Percentiles rank a stretch among this genome's conserved stretches.
phyloP scores from a whole-genome alignment of 2,329 filamentous ascomycete species.

The Colletotrichum coccodes region DNA sequence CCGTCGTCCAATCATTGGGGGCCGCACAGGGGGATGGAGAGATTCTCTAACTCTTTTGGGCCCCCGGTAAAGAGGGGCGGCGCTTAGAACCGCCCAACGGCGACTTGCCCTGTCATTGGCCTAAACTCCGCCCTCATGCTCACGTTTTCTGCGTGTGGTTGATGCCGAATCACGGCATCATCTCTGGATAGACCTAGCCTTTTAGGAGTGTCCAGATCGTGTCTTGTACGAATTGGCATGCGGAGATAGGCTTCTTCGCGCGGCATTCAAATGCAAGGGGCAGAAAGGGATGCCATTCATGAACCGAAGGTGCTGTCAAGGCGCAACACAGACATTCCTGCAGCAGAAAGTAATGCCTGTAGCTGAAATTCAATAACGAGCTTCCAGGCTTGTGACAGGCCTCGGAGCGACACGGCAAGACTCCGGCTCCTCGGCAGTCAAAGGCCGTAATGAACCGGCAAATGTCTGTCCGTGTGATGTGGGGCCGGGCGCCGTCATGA shows the following conservation, averaged over 20 bases:
- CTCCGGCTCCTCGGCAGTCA: background rate
- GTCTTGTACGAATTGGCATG: background rate
- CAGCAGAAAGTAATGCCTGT: background rate
- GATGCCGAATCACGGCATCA: background rate
- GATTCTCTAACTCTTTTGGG: slow-evolving; percentile 28
- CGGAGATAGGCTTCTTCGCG: background rate
- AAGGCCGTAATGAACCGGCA: slow-evolving; percentile 1
- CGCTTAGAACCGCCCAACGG: slow-evolving; percentile 28
- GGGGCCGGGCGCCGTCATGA: slow-evolving; percentile 1
- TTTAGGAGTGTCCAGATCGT: too few species aligned
- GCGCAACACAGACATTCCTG: background rate
- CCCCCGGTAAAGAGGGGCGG: slow-evolving; percentile 31
- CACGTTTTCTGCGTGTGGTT: background rate
- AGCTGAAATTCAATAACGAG: background rate
- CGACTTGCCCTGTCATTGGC: slow-evolving; percentile 14
- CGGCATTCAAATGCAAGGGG: background rate
- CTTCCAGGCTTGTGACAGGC: background rate
- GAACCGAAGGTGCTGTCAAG: background rate
- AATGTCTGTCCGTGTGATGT: background rate
- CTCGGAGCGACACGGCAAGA: background rate
- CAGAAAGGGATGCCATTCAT: background rate
- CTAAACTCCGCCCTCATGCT: background rate
- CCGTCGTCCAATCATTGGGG: slow-evolving; percentile 20
- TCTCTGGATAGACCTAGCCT: background rate
- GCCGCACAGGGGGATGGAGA: slow-evolving; percentile 17